phyloP scores from a whole-genome alignment of 768 basidiomycete species.

The Auricularia heimuer region DNA sequence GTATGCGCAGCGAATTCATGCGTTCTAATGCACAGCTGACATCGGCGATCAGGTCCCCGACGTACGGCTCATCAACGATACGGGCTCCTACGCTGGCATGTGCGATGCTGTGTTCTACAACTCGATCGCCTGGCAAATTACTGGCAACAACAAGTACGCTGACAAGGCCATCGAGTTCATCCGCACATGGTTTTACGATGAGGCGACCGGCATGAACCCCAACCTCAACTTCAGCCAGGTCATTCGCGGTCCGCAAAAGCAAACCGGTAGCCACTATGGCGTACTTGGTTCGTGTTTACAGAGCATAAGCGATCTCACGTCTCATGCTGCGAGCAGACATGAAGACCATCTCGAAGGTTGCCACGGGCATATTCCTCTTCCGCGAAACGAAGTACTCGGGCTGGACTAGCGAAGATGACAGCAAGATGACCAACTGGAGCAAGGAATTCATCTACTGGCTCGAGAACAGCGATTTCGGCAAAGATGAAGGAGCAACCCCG shows the following conservation, averaged over 20 bases:
- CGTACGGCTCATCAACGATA: slow-evolving; percentile 33
- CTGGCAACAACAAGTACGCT: slow-evolving; percentile 29
- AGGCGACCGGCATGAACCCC: slow-evolving; percentile 39
- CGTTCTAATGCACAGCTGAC: slow-evolving; percentile 2
- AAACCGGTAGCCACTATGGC: slow-evolving; percentile 42
- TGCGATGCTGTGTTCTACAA: slow-evolving; percentile 39
- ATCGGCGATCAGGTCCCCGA: slow-evolving; percentile 46
- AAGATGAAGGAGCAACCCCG: slow-evolving; percentile 30
- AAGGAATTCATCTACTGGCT: slow-evolving; percentile 41
- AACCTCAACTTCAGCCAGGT: slow-evolving; percentile 50
- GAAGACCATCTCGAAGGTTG: slow-evolving; percentile 46
- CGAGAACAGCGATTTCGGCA: slow-evolving; percentile 34
- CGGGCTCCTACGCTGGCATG: slow-evolving; percentile 30
- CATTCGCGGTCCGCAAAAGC: slow-evolving; percentile 35
- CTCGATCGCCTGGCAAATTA: slow-evolving; percentile 35
- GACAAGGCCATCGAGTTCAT: slow-evolving; percentile 34
- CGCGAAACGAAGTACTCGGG: slow-evolving; percentile 34
- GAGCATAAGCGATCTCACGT: neutral
- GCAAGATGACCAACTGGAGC: slow-evolving; percentile 36
- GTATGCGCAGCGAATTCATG: neutral
- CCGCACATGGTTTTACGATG: slow-evolving; percentile 18
- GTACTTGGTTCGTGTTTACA: slow-evolving; percentile 24
- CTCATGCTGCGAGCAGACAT: slow-evolving; percentile 23
- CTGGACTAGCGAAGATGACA: slow-evolving; percentile 47
- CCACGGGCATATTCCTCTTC: slow-evolving; percentile 35